Evolutionary conservation across 306 rosid genomes (phyloP).

Genomic region (Quercus alba): DNA sequence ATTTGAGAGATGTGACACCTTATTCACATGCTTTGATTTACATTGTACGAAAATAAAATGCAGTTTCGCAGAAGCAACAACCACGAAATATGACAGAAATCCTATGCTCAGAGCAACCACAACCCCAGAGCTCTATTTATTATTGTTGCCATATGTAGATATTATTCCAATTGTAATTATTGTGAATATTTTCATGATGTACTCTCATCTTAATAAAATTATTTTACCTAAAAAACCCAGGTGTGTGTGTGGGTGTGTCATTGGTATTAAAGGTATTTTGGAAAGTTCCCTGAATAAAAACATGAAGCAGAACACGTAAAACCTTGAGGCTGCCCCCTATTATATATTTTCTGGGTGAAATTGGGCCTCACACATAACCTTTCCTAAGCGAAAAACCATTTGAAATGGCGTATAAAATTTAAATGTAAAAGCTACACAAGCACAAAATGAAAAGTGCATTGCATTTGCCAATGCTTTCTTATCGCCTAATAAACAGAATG

Average conservation of each 20-base stretch:
- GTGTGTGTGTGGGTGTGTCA: too few species aligned
- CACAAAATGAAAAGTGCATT: neutral
- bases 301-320: neutral
- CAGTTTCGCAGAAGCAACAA: neutral
- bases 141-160: too few species aligned
- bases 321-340: neutral
- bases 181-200: too few species aligned
- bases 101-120: neutral
- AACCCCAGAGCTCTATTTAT: neutral
- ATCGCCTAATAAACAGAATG: neutral
- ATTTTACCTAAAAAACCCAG: too few species aligned
- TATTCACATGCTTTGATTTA: conserved; percentile 3
- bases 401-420: neutral
- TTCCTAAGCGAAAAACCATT: neutral
- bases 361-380: neutral
- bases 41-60: neutral
- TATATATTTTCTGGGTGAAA: neutral
- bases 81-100: neutral
- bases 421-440: neutral
- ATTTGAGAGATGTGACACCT: conserved; percentile 1
- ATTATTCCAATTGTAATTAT: too few species aligned
- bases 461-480: neutral
- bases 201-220: too few species aligned
- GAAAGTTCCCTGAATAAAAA: neutral
- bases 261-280: neutral